phyloP scores from a whole-genome alignment of 306 rosid species.

The Vigna hirtella region DNA sequence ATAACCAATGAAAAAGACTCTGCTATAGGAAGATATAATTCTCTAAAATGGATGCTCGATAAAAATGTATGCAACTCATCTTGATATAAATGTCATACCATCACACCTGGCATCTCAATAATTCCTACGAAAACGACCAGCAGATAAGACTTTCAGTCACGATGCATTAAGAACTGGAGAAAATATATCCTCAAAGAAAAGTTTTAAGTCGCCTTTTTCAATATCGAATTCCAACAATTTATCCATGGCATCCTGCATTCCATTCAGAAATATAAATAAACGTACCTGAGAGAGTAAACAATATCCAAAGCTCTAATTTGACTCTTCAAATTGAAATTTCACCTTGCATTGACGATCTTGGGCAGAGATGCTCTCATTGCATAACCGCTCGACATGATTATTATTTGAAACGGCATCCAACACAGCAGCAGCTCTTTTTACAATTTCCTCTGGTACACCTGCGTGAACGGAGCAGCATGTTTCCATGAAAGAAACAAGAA shows the following conservation, averaged over 20 bases:
- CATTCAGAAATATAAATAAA: conserved; percentile 7
- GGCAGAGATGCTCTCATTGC: conserved; percentile 64
- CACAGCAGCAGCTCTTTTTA: conserved; percentile 77
- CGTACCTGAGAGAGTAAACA: conserved; percentile 26
- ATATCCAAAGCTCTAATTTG: conserved; percentile 37
- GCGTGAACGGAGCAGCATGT: conserved; percentile 23
- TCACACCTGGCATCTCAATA: neutral
- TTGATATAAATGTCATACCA: neutral
- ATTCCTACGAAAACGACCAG: neutral
- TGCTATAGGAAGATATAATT: too few species aligned
- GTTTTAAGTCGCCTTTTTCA: conserved; percentile 62
- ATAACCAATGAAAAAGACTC: too few species aligned
- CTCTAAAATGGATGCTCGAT: neutral
- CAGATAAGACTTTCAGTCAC: neutral
- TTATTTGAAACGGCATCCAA: conserved; percentile 70
- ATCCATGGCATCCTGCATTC: conserved; percentile 72
- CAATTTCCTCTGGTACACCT: conserved; percentile 86
- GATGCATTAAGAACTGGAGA: conserved; percentile 41
- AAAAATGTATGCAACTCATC: neutral
- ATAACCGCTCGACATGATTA: conserved; percentile 62
- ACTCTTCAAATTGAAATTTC: conserved; percentile 36
- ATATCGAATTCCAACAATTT: conserved; percentile 78
- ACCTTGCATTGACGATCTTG: conserved; percentile 81
- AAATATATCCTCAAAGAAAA: conserved; percentile 71
- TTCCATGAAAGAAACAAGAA: neutral